Percentiles rank a stretch among this genome's conserved stretches.
These are phyloP conservation scores for Mortierella sp. DNA, from an alignment of 371 early-diverging fungal genomes.

Conservation along the genomic window DNA sequence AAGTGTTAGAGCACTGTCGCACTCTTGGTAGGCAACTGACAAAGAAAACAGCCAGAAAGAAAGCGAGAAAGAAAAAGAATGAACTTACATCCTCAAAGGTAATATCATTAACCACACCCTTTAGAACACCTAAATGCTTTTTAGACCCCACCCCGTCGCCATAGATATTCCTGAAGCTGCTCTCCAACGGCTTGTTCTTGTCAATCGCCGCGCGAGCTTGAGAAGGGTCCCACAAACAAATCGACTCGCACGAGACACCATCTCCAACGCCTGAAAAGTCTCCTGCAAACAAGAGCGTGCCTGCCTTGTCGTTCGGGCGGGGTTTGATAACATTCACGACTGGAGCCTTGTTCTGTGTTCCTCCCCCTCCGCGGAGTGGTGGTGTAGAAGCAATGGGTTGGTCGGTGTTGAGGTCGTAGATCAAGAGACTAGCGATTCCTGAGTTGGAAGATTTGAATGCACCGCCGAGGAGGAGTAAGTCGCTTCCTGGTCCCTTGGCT, in stretches of 20 bases:
- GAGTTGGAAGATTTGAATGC: slow-evolving; percentile 34
- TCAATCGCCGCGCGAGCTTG: slow-evolving; percentile 32
- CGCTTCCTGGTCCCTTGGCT: slow-evolving; percentile 21
- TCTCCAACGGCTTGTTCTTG: slow-evolving; percentile 24
- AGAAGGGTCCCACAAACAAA: slow-evolving; percentile 60
- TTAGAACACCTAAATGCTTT: slow-evolving; percentile 41
- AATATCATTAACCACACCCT: slow-evolving; percentile 65
- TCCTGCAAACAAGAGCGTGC: slow-evolving; percentile 65
- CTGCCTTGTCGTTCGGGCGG: slow-evolving; percentile 28
- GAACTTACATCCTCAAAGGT: slow-evolving; percentile 63
- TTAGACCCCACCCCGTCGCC: slow-evolving; percentile 48
- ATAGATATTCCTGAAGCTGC: slow-evolving; percentile 37
- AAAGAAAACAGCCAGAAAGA: not conserved
- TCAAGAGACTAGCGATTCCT: slow-evolving; percentile 40
- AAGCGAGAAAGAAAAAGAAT: not conserved
- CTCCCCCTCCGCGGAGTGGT: slow-evolving; percentile 10
- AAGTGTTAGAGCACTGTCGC: too few relatives aligned
- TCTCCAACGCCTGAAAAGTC: slow-evolving; percentile 67
- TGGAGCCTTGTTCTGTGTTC: not conserved
- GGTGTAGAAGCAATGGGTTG: slow-evolving; percentile 19
- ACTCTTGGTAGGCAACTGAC: not conserved
- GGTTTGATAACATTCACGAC: slow-evolving; percentile 62
- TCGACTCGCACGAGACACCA: slow-evolving; percentile 57
- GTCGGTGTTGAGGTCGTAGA: slow-evolving; percentile 57
- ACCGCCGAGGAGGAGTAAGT: slow-evolving; percentile 69